Percentiles rank a stretch among this genome's conserved stretches.
Evolutionary conservation across 805 yeast species (phyloP).

Genomic region (Sugiyamaella valdiviana): DNA sequence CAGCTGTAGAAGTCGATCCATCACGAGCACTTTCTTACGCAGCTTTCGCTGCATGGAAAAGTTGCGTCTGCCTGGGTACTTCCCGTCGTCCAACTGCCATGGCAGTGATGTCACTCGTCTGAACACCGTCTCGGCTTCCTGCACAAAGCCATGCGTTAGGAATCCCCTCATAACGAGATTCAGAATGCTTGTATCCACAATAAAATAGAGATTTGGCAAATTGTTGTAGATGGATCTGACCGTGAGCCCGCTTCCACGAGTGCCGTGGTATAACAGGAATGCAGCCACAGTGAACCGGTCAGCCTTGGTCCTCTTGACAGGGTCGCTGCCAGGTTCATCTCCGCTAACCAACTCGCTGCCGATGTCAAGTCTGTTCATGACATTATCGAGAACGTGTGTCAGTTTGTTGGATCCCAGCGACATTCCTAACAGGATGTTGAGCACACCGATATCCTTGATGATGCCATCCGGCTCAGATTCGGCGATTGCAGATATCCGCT

Average conservation of each 20-base stretch:
- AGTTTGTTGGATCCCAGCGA: conserved; percentile 20
- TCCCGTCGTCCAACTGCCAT: conserved; percentile 4
- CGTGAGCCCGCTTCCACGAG: conserved; percentile 12
- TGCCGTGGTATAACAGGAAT: conserved; percentile 20
- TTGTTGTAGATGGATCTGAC: conserved; percentile 15
- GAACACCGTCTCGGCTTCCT: conserved; percentile 24
- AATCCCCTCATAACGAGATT: conserved; percentile 22
- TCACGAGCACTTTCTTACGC: conserved; percentile 14
- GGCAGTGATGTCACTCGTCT: conserved; percentile 6
- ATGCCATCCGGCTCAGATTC: conserved; percentile 9
- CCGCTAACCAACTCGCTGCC: no score
- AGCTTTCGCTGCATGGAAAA: conserved; percentile 6
- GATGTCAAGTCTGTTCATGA: conserved; percentile 9
- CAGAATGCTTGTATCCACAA: conserved; percentile 26
- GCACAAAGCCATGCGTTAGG: conserved; percentile 19
- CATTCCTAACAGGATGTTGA: conserved; percentile 28
- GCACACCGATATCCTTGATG: conserved; percentile 19
- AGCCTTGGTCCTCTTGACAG: conserved; percentile 8
- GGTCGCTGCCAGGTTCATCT: no score
- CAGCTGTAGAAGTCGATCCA: conserved; percentile 15
- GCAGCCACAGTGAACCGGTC: conserved; percentile 31
- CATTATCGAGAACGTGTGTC: conserved; percentile 17
- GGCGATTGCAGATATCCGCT: conserved; percentile 4
- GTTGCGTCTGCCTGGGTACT: conserved; percentile 3
- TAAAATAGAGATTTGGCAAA: conserved; percentile 18